phyloP scores from a whole-genome alignment of 805 yeast species.

The Saturnispora besseyi region DNA sequence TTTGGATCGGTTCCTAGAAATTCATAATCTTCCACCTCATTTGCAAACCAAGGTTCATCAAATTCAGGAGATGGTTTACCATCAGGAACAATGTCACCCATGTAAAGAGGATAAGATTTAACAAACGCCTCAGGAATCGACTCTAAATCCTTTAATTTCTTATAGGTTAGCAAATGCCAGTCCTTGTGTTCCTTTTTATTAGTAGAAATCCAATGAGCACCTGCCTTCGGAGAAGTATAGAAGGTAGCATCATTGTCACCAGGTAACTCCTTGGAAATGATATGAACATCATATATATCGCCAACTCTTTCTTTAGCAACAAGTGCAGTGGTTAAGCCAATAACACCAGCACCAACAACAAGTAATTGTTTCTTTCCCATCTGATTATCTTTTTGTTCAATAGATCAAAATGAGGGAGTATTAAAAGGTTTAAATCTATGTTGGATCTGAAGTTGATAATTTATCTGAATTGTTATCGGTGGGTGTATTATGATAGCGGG shows the following conservation, averaged over 20 bases:
- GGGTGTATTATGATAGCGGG: neutral
- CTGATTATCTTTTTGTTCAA: neutral
- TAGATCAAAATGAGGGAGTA: no score
- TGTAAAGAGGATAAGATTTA: constrained; percentile 18
- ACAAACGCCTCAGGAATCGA: constrained; percentile 31
- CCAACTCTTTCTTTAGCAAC: constrained; percentile 20
- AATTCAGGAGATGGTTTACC: constrained; percentile 8
- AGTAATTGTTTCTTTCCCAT: constrained; percentile 9
- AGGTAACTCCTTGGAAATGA: constrained; percentile 40
- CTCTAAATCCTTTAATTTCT: constrained; percentile 29
- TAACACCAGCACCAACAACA: constrained; percentile 27
- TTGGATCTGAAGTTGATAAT: neutral
- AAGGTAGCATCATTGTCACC: constrained; percentile 39
- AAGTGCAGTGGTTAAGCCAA: constrained; percentile 45
- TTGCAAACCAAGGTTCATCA: constrained; percentile 41
- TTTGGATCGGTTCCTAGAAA: constrained; percentile 25
- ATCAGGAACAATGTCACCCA: constrained; percentile 17
- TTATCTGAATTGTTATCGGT: neutral
- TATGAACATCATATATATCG: constrained; percentile 29
- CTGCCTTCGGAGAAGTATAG: constrained; percentile 61
- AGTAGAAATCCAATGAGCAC: constrained; percentile 56
- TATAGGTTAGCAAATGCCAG: constrained; percentile 30
- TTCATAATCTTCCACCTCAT: constrained; percentile 34
- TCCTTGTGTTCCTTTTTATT: constrained; percentile 28
- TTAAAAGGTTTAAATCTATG: no score